These are phyloP conservation scores for Aspergillus japonicus DNA, from an alignment of 2,329 filamentous ascomycete species.

Conservation along the genomic window DNA sequence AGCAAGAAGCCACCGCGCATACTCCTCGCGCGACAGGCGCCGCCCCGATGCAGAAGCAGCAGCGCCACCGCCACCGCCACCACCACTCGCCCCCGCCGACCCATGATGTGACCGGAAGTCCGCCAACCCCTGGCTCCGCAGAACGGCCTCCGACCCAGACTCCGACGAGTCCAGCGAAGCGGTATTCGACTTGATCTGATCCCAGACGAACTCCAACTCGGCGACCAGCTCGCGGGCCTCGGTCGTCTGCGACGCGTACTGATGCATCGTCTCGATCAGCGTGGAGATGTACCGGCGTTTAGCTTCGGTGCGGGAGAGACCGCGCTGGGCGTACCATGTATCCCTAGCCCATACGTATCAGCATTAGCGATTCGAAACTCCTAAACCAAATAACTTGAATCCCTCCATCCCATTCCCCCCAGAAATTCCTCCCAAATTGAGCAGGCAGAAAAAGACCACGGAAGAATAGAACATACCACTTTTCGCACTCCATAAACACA, in stretches of 20 bases:
- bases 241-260: slow-evolving; percentile 77
- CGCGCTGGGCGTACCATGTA: slow-evolving; percentile 87
- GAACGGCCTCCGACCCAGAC: background rate
- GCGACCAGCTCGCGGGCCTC: slow-evolving; percentile 84
- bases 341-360: slow-evolving; percentile 57
- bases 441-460: background rate
- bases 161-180: slow-evolving; percentile 53
- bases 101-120: slow-evolving; percentile 14
- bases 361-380: background rate
- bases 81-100: no score
- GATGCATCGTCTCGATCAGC: slow-evolving; percentile 94
- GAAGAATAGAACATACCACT: slow-evolving; percentile 57
- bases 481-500: slow-evolving; percentile 57
- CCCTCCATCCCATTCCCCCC: no score
- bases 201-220: slow-evolving; percentile 99
- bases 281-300: slow-evolving; percentile 93
- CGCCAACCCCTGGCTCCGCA: background rate
- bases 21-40: slow-evolving; percentile 37
- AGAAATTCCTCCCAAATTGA: background rate
- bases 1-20: slow-evolving; percentile 44
- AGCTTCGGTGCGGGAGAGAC: slow-evolving; percentile 81
- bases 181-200: slow-evolving; percentile 87
- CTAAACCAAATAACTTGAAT: no score
- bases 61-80: no score
- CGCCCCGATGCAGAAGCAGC: slow-evolving; percentile 22